Conservation (phyloP, 164 flowering plant genomes). For the Protea cynaroides region DNA sequence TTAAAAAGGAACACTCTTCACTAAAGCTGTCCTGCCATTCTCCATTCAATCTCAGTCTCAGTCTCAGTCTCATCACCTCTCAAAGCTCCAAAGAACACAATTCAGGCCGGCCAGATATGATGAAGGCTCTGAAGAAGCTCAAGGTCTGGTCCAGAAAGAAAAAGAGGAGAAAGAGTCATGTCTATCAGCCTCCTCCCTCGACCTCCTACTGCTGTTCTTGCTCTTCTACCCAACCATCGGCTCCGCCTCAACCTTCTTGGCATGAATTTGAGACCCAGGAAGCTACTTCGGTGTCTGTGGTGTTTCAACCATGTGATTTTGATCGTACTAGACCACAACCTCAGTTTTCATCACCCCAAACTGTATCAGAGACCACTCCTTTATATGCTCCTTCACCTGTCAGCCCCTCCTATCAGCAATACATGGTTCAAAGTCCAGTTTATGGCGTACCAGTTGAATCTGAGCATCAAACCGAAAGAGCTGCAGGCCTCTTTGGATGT, state of each 20-base stretch:
- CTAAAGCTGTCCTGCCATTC: too few relatives aligned
- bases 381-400: conserved; percentile 4
- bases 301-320: conserved; percentile 1
- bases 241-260: conserved; percentile 47
- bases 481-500: conserved; percentile 19
- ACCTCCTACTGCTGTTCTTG: conserved; percentile 11
- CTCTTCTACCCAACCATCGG: conserved; percentile 26
- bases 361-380: conserved; percentile 10
- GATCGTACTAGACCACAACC: conserved; percentile 1
- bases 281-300: background rate
- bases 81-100: background rate
- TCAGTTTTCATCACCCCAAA: conserved; percentile 1
- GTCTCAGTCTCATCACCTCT: background rate
- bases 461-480: conserved; percentile 6
- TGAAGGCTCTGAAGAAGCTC: conserved; percentile 33
- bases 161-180: conserved; percentile 22
- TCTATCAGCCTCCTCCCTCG: conserved; percentile 2
- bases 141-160: conserved; percentile 37
- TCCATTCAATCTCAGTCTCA: too few relatives aligned
- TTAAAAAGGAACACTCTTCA: too few relatives aligned
- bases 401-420: conserved; percentile 30
- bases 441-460: conserved; percentile 25
- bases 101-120: conserved; percentile 14
- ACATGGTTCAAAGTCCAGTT: conserved; percentile 27
- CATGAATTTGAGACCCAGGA: conserved; percentile 15